Base-by-base conservation (phyloP, 106 monocot species). In the Dioscorea zingiberensis region DNA sequence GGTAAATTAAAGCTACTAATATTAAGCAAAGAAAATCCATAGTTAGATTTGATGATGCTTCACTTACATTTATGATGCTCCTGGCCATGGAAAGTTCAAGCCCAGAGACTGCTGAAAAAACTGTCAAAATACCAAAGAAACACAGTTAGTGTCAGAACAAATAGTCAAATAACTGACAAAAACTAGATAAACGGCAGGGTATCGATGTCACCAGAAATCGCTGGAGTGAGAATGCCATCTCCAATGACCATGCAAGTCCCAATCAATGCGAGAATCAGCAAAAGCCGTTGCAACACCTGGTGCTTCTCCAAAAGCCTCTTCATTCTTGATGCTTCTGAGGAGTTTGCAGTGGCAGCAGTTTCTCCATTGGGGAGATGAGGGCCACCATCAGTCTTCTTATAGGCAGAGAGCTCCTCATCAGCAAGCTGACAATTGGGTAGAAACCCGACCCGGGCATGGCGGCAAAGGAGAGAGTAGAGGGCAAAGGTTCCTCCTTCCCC, bases 401-500 rank as follows among this genome's bases (percentile, higher is more conserved):
- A 87, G 6, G 84, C 77, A 14, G 80, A 78, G 3, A 91, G 64
- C 55, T 91, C 78, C 73, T 91, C 87, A 46, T 95, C 91, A 7
- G 80, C 85, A 13, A 83, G 48, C 72, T 83, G 84, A 2, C 73
- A 59, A 58, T 76, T 85, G 8, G 91, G 91, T 22, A 91, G 60
- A 27, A 91, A 81, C 21, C 91, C 87, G 9, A 88, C 62, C n/a
- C 85, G 60, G 22, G 91, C 91, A 23, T 88, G 87, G n/a, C 91
- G 71, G 44, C 87, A 95, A 3, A 95, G 76, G 27, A 95, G 76
- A 1, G 87, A 91, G 72, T 95, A 91, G 47, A 95, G 85, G 4
- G 90, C 94, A 55, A 95, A 95, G 25, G 94, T 95, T 32, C 91
- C 90, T 7, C 94, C 94, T 47, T 95, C 94, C 8, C 94, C 94